Evolutionary conservation across 208 protist genomes (phyloP), one percentile per base, ranked within the genome.

Genomic region (Novymonas esmeraldas): DNA sequence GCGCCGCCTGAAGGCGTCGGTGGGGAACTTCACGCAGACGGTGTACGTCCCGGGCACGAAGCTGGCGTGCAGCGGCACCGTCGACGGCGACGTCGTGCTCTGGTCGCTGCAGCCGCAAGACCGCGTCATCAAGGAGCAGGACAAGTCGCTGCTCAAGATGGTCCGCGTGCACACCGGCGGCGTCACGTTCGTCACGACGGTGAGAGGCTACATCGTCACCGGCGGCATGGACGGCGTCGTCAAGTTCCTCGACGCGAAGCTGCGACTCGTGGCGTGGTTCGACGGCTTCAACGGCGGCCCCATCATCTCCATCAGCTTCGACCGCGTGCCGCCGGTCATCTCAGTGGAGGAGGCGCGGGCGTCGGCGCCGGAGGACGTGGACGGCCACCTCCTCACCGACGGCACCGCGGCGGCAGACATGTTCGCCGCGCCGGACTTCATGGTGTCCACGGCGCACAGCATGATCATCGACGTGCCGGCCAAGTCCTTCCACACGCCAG

Each of bases 211-310:
- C 81, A 92, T 99, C 44, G 93, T 98, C 46, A 98, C 93, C 0
- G 97, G 95, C 29, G 95, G 95, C 52, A 85, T 93, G 61, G 96
- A 98, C 65, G 96, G 96, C n/a, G 81, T 89, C 62, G 93, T 99
- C 18, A 89, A 93, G 56, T 98, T 99, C 61, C 94, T 98, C 39
- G 97, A 99, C 70, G 65, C 84, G 16, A 94, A 98, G 71, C 84
- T 99, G 36, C 78, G 95, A 9, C 72, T 98, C 18, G 87, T 97
- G 14, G 94, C 93, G 49, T 99, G 97, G 97, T 98, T 98, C 68
- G 97, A 99, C 61, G 94, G 98, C 51, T 79, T 98, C 24, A 94
- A 96, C 67, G 87, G 79, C 38, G 96, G 96, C 2, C 90, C 95
- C 2, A 89, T 98, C 56, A 92, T 91, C 45, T 98, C 92, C 41